Evolutionary conservation across 441 rosid genomes (phyloP), one percentile per base, ranked within the genome.

Genomic region (Populus hybrid): DNA sequence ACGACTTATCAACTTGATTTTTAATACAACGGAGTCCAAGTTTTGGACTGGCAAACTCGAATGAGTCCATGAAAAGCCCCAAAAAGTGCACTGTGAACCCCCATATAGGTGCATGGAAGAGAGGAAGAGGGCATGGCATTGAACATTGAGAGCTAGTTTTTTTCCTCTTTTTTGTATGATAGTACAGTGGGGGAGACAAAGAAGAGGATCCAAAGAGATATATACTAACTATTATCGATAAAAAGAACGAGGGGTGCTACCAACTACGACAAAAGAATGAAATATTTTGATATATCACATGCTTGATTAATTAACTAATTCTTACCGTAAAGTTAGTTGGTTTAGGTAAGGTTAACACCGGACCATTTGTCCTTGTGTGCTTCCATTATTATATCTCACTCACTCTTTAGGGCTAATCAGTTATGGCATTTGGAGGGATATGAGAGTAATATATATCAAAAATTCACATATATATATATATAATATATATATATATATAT

Each of bases 301-400:
- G 36, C 50, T 66, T 71, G 4, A 63, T 63, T 11, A 56, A 33
- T 73, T 64, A 3, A 70, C 64, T 56, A 5, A 33, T 21, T 18
- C 14, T 11, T 11, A 67, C 6, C 35, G 40, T 20, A 67, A 79
- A 76, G 74, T 81, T 80, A 77, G 88, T 86, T 84, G 88, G 90
- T 79, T 88, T 86, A 88, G 90, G 89, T 84, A 73, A 78, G 77
- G 76, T 78, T 79, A 78, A 69, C 33, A 82, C 82, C 82, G 21
- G 82, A 85, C 81, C 84, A 53, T 77, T 84, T 83, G 86, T 87
- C 82, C 33, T 23, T 9, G 65, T 35, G 68, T 78, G 79, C 35
- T 71, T 42, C 42, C 76, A 74, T 50, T 71, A 71, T 77, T 71
- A 35, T 29, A 29, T 70, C 79, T 26, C 38, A 7, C 79, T 26